Evolutionary conservation across 176 grass and related monocot species (phyloP).

Genomic region (Oryza coarctata): DNA sequence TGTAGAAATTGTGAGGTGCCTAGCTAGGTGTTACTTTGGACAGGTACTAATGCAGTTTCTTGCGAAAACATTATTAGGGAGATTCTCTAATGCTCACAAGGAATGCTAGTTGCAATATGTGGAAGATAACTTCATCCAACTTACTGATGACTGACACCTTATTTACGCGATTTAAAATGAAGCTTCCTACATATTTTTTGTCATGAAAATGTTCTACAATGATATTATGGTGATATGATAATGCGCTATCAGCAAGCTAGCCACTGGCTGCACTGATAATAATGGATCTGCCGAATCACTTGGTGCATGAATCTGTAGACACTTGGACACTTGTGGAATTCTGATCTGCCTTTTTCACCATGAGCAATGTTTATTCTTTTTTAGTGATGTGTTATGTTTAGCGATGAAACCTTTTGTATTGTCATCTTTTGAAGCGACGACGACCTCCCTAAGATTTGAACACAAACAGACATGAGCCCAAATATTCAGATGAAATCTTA

Average conservation of each 20-base stretch:
- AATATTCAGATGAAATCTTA: not conserved
- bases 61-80: not conserved
- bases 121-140: not conserved
- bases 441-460: not conserved
- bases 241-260: not conserved
- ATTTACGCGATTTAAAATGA: not conserved
- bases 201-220: not conserved
- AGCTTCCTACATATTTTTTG: not conserved
- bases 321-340: constrained; percentile 14
- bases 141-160: not conserved
- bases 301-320: constrained; percentile 35
- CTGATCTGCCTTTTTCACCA: not conserved
- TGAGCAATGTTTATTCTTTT: not conserved
- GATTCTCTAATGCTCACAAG: not conserved
- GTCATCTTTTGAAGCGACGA: not conserved
- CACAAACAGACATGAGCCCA: constrained; percentile 11
- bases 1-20: too few species aligned
- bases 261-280: not conserved
- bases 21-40: too few species aligned
- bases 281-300: not conserved
- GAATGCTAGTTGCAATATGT: not conserved
- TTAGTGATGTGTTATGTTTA: not conserved
- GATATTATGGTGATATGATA: not conserved
- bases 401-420: not conserved
- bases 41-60: not conserved